Evolutionary conservation across 768 basidiomycete genomes (phyloP).

Genomic region (Favolaschia claudopus): DNA sequence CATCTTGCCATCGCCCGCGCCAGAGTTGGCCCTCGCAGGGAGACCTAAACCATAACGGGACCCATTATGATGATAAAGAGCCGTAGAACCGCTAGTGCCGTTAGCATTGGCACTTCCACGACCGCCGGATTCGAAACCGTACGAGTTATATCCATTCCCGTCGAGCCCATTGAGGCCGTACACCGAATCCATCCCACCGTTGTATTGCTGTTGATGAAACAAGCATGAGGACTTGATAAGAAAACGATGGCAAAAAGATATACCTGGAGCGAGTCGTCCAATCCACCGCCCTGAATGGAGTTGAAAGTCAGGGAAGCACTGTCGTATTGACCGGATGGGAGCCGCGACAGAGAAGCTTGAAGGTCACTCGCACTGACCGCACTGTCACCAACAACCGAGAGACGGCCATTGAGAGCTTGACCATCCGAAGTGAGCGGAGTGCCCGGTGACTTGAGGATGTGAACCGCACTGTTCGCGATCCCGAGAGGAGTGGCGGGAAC

Average conservation of each 20-base stretch:
- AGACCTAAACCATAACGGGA: slow-evolving; percentile 78
- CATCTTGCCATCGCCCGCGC: slow-evolving; percentile 77
- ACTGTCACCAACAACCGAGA: slow-evolving; percentile 60
- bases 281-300: slow-evolving; percentile 53
- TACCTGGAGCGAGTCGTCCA: slow-evolving; percentile 66
- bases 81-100: slow-evolving; percentile 69
- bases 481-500: slow-evolving; percentile 85
- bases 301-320: slow-evolving; percentile 61
- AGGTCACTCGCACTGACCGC: slow-evolving; percentile 62
- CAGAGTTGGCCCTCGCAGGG: slow-evolving; percentile 56
- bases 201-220: slow-evolving; percentile 55
- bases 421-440: slow-evolving; percentile 71
- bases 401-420: slow-evolving; percentile 68
- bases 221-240: slow-evolving; percentile 20
- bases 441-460: slow-evolving; percentile 71
- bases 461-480: slow-evolving; percentile 54
- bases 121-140: slow-evolving; percentile 59
- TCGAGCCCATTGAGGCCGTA: slow-evolving; percentile 61
- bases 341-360: slow-evolving; percentile 75
- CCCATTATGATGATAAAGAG: slow-evolving; percentile 78
- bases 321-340: slow-evolving; percentile 68
- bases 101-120: slow-evolving; percentile 46
- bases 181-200: slow-evolving; percentile 55
- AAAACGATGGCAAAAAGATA: slow-evolving; percentile 17
- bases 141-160: slow-evolving; percentile 60